A percentile compares a stretch with the other conserved stretches of the same genome.
Conservation (phyloP, 495 filamentous ascomycete genomes). For the Pseudevernia furfuracea region DNA sequence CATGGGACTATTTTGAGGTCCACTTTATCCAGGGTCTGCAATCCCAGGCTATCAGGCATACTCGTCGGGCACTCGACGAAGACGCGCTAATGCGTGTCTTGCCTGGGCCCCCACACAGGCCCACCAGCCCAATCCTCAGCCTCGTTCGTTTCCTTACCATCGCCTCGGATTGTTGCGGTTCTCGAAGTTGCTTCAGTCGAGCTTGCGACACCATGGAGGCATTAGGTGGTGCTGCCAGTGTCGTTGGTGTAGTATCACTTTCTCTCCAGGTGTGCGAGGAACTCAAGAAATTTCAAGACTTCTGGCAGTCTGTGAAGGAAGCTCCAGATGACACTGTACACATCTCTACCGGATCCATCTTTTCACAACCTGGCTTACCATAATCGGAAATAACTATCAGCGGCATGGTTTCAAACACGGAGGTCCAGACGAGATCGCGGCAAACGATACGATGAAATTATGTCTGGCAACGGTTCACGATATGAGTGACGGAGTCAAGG, state of each 20-base stretch:
- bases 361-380: neutral
- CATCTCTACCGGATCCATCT: neutral
- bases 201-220: neutral
- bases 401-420: neutral
- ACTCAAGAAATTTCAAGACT: neutral
- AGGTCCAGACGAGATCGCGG: neutral
- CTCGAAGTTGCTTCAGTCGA: neutral
- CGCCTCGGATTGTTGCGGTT: neutral
- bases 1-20: too few relatives aligned
- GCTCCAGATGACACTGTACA: neutral
- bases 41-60: too few relatives aligned
- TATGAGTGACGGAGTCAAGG: neutral
- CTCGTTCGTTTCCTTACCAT: neutral
- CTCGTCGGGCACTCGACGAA: neutral
- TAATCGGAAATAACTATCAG: neutral
- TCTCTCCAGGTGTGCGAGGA: neutral
- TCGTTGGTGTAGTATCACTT: neutral
- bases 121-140: neutral
- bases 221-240: neutral
- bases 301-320: conserved; percentile 1
- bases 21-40: too few relatives aligned
- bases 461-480: neutral
- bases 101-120: neutral
- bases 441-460: neutral
- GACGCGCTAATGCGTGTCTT: neutral